Evolutionary conservation across 495 filamentous ascomycete species (phyloP), one percentile per base, ranked within the genome.

Genomic region (Trichoderma gamsii): DNA sequence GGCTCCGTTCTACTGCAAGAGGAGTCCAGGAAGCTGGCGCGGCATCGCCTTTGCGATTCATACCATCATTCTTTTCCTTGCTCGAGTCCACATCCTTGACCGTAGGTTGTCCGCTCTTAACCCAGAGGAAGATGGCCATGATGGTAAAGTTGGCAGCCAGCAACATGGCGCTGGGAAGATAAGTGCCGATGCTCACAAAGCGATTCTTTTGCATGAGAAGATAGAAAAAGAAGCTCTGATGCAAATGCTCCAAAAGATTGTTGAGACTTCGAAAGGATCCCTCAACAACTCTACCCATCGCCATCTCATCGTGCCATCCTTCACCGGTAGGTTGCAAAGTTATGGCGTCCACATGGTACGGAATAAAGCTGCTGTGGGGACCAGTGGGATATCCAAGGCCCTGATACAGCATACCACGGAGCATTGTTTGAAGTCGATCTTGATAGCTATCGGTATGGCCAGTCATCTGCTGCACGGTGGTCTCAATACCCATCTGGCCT

Each of bases 221-320:
- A 76, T 99, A 99, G 80, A 99, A 98, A 83, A 99, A 99, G 83
- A 98, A 99, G 74, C 92, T 97, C 81, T 99, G 95, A 74, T 99
- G 95, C 69, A 99, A 86, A 76, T 98, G 93, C 78, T 99, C 95
- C 18, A 99, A 84, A 66, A 99, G 78, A 74, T 99, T 99, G 79
- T 99, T 99, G 76, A 99, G 79, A 72, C 91, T 96, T 67, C 95
- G 84, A 73, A 93, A 96, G 11, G 93, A 82, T 74, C 92, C 90
- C 78, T 99, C 95, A 2, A 98, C 83, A 0, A 92, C 90, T 43
- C 94, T 84, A 11, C 96, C 95, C 72, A 99, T 83, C 25, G 89
- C 89, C 91, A 97, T 97, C 77, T 98, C 95, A 74, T 99, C 95
- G 73, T 98, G 92, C 90, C 92, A 94, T 44, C 96, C 96, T 25